Evolutionary conservation across 2,329 filamentous ascomycete species (phyloP).

Genomic region (Colletotrichum tamarilloi): DNA sequence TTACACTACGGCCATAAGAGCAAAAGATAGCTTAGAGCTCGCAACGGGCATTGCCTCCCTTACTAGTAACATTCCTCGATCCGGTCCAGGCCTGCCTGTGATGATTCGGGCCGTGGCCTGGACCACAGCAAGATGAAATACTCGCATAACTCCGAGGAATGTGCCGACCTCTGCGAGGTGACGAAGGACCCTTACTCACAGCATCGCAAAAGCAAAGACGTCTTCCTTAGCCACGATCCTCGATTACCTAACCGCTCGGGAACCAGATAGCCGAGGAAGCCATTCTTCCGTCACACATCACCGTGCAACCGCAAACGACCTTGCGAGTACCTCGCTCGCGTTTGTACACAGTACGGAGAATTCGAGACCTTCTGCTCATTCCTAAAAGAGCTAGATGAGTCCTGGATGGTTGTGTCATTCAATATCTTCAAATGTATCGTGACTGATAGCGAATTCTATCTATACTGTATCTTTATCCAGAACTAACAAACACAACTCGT

Average conservation of each 20-base stretch:
- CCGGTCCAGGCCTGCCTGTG: not conserved
- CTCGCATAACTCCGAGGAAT: not conserved
- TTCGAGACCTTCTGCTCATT: too few relatives aligned
- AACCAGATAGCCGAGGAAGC: not conserved
- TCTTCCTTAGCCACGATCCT: not conserved
- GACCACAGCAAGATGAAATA: not conserved
- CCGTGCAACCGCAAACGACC: not conserved
- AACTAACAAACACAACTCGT: too few relatives aligned
- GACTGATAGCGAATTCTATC: too few relatives aligned
- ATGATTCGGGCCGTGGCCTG: constrained; percentile 4
- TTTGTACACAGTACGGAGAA: too few relatives aligned
- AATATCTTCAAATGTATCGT: too few relatives aligned
- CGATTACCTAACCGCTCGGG: not conserved
- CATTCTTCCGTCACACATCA: not conserved
- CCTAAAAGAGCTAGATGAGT: too few relatives aligned
- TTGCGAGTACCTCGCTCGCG: too few relatives aligned
- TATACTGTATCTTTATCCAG: too few relatives aligned
- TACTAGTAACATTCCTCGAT: not conserved
- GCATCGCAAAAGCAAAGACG: not conserved
- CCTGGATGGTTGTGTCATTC: too few relatives aligned
- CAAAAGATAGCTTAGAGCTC: not conserved
- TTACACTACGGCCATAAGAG: not conserved
- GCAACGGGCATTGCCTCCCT: not conserved
- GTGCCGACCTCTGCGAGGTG: not conserved
- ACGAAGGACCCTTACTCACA: not conserved